A percentile compares a stretch with the other conserved stretches of the same genome.
These are phyloP conservation scores for Eucalyptus pauciflora DNA, from an alignment of 345 rosid genomes.

Conservation along the genomic window DNA sequence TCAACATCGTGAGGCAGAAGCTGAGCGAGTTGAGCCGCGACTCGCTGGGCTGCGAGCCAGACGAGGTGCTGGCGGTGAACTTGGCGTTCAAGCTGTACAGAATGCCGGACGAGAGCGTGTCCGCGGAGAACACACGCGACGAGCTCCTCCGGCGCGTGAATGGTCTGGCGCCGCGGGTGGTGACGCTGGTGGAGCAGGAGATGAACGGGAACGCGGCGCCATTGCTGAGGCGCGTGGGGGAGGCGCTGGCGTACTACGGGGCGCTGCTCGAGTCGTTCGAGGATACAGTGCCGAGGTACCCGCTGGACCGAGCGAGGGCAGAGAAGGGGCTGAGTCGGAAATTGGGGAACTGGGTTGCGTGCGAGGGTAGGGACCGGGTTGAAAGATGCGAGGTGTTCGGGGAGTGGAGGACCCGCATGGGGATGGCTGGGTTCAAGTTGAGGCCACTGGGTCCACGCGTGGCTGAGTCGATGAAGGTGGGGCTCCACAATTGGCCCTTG, in stretches of 20 bases:
- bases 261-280: slow-evolving; percentile 72
- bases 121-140: slow-evolving; percentile 65
- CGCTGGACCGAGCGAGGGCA: slow-evolving; percentile 24
- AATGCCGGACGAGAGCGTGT: slow-evolving; percentile 82
- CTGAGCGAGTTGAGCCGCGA: not conserved
- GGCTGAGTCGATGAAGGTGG: rapidly evolving
- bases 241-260: slow-evolving; percentile 33
- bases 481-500: rapidly evolving
- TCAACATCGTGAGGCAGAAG: not conserved
- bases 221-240: slow-evolving; percentile 14
- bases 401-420: slow-evolving; percentile 1
- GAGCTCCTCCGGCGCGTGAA: slow-evolving; percentile 83
- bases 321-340: slow-evolving; percentile 68
- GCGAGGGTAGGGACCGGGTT: slow-evolving; percentile 73
- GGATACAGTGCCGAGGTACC: not conserved
- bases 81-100: slow-evolving; percentile 64
- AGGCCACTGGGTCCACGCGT: slow-evolving; percentile 24
- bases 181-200: slow-evolving; percentile 66
- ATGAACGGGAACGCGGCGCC: slow-evolving; percentile 35
- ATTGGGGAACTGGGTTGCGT: slow-evolving; percentile 56
- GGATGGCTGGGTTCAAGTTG: slow-evolving; percentile 79
- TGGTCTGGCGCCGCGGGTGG: slow-evolving; percentile 52
- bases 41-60: slow-evolving; percentile 51
- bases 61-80: slow-evolving; percentile 66
- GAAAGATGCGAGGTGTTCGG: slow-evolving; percentile 94